Conservation (phyloP, 1,284 basidiomycete genomes). For the Cutaneotrichosporon spelunceum region DNA sequence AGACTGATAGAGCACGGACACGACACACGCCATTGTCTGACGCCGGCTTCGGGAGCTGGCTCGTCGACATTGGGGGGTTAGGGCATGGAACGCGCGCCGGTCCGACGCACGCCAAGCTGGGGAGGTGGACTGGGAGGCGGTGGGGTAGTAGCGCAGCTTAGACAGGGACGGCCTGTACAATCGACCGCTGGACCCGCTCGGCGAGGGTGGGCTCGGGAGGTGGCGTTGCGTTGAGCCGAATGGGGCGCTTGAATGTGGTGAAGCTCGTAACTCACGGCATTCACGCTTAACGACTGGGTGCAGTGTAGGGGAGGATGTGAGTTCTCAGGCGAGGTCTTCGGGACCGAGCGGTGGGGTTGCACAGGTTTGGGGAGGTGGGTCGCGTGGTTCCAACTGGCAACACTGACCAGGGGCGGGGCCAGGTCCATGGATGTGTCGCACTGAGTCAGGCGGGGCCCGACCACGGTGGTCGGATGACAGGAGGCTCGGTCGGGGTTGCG, state of each 20-base stretch:
- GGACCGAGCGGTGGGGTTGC: background rate
- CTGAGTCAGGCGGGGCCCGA: background rate
- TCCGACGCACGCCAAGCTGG: background rate
- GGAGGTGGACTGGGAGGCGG: background rate
- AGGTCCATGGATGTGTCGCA: background rate
- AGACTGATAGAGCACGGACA: background rate
- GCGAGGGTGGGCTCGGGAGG: conserved; percentile 2
- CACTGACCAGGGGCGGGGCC: no score
- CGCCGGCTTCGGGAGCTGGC: background rate
- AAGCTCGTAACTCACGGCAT: background rate
- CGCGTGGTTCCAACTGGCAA: no score
- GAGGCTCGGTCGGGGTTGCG: background rate
- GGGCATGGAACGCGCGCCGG: conserved; percentile 1
- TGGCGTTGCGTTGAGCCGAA: conserved; percentile 11
- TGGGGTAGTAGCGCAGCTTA: conserved; percentile 2
- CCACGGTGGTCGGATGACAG: background rate
- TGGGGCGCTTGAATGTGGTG: conserved; percentile 4
- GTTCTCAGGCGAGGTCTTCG: background rate
- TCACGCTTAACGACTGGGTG: background rate
- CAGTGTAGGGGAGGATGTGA: background rate
- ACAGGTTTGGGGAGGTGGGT: background rate
- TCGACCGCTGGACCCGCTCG: background rate
- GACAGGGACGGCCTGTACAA: conserved; percentile 5
- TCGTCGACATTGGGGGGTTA: background rate
- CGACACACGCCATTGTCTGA: background rate